phyloP scores from a whole-genome alignment of 805 yeast species.

The Suhomyces faveliae region DNA sequence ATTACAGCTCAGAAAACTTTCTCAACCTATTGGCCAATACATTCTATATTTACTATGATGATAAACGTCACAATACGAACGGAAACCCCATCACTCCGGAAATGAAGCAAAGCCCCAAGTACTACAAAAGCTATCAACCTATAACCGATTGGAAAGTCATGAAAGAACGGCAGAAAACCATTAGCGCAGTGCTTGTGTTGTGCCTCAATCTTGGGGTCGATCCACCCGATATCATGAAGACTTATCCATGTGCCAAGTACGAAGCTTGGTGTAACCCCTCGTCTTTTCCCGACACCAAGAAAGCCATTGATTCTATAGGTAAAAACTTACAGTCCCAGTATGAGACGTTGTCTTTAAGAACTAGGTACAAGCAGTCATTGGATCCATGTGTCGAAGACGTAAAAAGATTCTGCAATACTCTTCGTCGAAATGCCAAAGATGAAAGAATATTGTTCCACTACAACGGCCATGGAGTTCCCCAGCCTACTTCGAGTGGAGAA shows the following conservation, averaged over 20 bases:
- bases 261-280: constrained; percentile 96
- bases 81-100: constrained; percentile 72
- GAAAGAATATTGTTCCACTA: constrained; percentile 92
- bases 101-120: constrained; percentile 43
- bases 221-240: constrained; percentile 92
- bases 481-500: constrained; percentile 94
- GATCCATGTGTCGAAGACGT: constrained; percentile 97
- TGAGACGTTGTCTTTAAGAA: constrained; percentile 81
- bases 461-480: constrained; percentile 98
- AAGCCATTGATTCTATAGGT: constrained; percentile 89
- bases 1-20: constrained; percentile 56
- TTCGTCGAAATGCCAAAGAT: constrained; percentile 88
- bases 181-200: constrained; percentile 85
- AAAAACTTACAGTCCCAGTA: constrained; percentile 84
- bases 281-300: constrained; percentile 75
- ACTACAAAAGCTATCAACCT: constrained; percentile 57
- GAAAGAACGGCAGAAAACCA: constrained; percentile 88
- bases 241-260: constrained; percentile 86
- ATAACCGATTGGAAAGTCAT: constrained; percentile 88
- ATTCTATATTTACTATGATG: constrained; percentile 83
- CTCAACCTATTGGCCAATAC: constrained; percentile 58
- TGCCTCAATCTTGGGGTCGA: constrained; percentile 94
- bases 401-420: constrained; percentile 83
- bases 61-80: constrained; percentile 86
- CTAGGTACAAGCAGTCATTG: constrained; percentile 84